Evolutionary conservation across 1,139 yeast genomes (phyloP).

Genomic region (Yamadazyma taylorii): DNA sequence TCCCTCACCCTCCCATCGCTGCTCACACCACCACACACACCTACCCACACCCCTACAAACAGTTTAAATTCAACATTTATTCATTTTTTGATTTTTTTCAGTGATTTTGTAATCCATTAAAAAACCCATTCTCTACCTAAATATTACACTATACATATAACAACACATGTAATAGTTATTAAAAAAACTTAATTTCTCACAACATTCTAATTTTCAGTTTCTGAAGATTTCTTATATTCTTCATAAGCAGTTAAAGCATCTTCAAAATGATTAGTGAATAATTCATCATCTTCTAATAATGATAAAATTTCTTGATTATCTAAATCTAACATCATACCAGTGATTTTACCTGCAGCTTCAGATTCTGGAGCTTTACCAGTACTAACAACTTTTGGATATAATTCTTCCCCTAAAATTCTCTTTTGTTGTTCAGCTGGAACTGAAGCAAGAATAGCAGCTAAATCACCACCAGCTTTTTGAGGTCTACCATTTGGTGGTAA

Average conservation of each 20-base stretch:
- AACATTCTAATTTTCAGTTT: conserved; percentile 22
- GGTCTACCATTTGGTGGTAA: conserved; percentile 45
- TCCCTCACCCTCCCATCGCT: too few species aligned
- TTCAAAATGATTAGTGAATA: conserved; percentile 87
- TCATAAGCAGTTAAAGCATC: conserved; percentile 95
- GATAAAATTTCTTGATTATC: conserved; percentile 89
- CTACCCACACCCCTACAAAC: neutral
- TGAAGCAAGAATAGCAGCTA: conserved; percentile 60
- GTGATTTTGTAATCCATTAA: conserved; percentile 30
- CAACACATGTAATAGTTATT: conserved; percentile 11
- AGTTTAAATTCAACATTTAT: conserved; percentile 17
- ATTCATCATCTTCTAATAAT: conserved; percentile 84
- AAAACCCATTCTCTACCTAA: conserved; percentile 27
- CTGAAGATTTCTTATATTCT: conserved; percentile 66
- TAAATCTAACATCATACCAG: conserved; percentile 98
- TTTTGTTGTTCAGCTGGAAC: conserved; percentile 88
- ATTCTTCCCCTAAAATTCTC: conserved; percentile 96
- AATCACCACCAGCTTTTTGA: conserved; percentile 43
- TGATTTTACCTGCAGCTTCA: conserved; percentile 97
- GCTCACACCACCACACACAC: neutral
- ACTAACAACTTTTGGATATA: conserved; percentile 90
- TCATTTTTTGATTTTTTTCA: conserved; percentile 23
- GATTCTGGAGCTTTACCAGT: conserved; percentile 85
- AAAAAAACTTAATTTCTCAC: too few species aligned
- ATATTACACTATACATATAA: conserved; percentile 29